Evolutionary conservation across 768 basidiomycete genomes (phyloP).

Genomic region (Auricularia sp.): DNA sequence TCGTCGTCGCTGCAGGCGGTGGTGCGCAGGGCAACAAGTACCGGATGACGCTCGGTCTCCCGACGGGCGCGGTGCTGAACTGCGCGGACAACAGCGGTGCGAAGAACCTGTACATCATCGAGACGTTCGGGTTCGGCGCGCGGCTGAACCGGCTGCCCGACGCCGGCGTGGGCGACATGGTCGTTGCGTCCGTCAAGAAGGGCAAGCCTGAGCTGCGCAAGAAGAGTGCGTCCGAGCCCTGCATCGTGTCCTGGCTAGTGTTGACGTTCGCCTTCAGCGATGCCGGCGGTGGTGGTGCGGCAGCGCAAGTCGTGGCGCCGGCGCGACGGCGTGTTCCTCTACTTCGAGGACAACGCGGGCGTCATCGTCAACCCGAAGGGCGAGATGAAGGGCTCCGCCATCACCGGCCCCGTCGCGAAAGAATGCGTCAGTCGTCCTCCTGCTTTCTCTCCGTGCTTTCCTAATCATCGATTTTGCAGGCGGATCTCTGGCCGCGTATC

Average conservation of each 20-base stretch:
- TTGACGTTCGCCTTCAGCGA: slow-evolving; percentile 40
- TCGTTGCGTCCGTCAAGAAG: slow-evolving; percentile 97
- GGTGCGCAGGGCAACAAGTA: slow-evolving; percentile 90
- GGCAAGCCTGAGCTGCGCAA: slow-evolving; percentile 99
- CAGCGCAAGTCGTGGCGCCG: slow-evolving; percentile 98
- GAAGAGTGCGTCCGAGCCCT: slow-evolving; percentile 64
- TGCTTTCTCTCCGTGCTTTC: not conserved
- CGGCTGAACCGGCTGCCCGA: slow-evolving; percentile 96
- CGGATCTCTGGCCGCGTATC: slow-evolving; percentile 98
- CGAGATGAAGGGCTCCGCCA: slow-evolving; percentile 99
- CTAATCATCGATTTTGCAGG: slow-evolving; percentile 33
- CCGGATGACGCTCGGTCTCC: slow-evolving; percentile 89
- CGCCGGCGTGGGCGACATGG: slow-evolving; percentile 91
- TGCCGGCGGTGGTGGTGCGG: slow-evolving; percentile 94
- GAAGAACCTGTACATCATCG: slow-evolving; percentile 90
- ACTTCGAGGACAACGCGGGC: slow-evolving; percentile 97
- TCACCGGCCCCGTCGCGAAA: slow-evolving; percentile 96
- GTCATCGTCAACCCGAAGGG: slow-evolving; percentile 98
- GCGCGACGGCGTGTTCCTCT: slow-evolving; percentile 96
- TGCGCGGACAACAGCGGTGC: slow-evolving; percentile 99
- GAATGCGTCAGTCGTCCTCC: slow-evolving; percentile 72
- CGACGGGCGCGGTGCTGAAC: slow-evolving; percentile 88
- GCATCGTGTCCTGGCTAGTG: no score
- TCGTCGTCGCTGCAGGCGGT: slow-evolving; percentile 24
- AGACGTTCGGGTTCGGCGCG: slow-evolving; percentile 91